Conservation (phyloP, 2,329 filamentous ascomycete genomes). For the Lomentospora prolificans region DNA sequence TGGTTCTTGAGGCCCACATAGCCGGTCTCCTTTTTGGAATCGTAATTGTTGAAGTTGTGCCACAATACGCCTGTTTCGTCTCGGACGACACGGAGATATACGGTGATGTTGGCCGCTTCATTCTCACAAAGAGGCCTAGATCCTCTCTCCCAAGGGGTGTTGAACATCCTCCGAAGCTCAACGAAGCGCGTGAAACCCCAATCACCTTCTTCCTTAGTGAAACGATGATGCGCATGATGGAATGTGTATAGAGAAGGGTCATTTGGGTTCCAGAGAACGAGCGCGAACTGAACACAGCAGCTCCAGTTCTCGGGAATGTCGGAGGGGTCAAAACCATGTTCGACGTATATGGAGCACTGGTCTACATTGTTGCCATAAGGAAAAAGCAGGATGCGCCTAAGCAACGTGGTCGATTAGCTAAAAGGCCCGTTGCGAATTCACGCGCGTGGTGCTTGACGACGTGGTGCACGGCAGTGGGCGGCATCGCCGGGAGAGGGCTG, state of each 20-base stretch:
- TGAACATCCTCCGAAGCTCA: conserved; percentile 78
- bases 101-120: conserved; percentile 69
- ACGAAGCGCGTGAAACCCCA: conserved; percentile 98
- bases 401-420: conserved; percentile 13
- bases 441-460: too few relatives aligned
- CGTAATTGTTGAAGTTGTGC: conserved; percentile 90
- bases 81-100: conserved; percentile 72
- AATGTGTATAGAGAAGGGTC: conserved; percentile 79
- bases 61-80: conserved; percentile 83
- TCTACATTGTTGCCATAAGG: conserved; percentile 92
- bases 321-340: conserved; percentile 75
- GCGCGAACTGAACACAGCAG: conserved; percentile 88
- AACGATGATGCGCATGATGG: conserved; percentile 83
- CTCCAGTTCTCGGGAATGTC: conserved; percentile 87
- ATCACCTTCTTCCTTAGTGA: conserved; percentile 91
- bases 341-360: conserved; percentile 87
- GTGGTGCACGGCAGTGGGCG: too few relatives aligned
- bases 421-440: background rate
- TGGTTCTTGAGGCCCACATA: conserved; percentile 96
- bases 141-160: conserved; percentile 61
- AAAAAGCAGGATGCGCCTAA: conserved; percentile 87
- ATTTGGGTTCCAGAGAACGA: conserved; percentile 90
- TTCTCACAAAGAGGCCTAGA: conserved; percentile 66
- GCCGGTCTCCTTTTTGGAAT: conserved; percentile 98
- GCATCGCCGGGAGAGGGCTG: background rate